Conservation (phyloP, 1,284 basidiomycete species). For the Marasmius tenuissimus region DNA sequence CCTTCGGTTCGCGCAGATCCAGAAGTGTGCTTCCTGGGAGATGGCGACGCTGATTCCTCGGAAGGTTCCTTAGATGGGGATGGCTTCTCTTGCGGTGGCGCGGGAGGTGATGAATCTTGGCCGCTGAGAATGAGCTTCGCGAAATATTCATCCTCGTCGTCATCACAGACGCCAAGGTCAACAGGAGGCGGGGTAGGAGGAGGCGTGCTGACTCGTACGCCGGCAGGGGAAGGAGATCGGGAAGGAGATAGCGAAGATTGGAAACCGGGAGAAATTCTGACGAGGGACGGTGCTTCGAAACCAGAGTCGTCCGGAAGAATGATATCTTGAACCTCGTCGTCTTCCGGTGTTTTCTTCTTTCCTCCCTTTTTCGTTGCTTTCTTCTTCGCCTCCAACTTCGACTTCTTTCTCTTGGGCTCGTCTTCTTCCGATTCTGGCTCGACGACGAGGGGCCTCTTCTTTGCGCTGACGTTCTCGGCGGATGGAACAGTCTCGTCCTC, state of each 20-base stretch:
- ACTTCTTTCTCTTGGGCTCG: conserved; percentile 43
- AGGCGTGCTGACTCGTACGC: conserved; percentile 31
- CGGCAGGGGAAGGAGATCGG: conserved; percentile 44
- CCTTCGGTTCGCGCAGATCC: conserved; percentile 93
- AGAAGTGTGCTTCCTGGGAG: conserved; percentile 70
- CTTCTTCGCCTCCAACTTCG: conserved; percentile 33
- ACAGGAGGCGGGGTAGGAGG: conserved; percentile 58
- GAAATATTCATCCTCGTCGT: conserved; percentile 93
- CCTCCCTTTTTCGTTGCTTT: conserved; percentile 31
- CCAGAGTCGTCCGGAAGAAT: conserved; percentile 50
- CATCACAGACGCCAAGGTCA: conserved; percentile 64
- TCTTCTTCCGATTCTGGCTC: conserved; percentile 49
- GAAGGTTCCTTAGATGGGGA: conserved; percentile 21
- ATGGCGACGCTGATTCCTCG: conserved; percentile 26
- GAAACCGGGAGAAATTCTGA: conserved; percentile 46
- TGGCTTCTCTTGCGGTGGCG: conserved; percentile 6
- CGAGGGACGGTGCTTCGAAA: conserved; percentile 50
- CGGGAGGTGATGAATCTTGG: conserved; percentile 14
- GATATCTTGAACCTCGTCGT: conserved; percentile 44
- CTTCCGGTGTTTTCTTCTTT: conserved; percentile 33
- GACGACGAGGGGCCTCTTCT: conserved; percentile 32
- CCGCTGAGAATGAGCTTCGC: conserved; percentile 63
- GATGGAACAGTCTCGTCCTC: conserved; percentile 30
- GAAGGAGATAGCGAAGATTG: conserved; percentile 44
- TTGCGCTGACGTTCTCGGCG: conserved; percentile 20